Base-by-base conservation (phyloP, 345 rosid genomes). In the Salix purpurea region DNA sequence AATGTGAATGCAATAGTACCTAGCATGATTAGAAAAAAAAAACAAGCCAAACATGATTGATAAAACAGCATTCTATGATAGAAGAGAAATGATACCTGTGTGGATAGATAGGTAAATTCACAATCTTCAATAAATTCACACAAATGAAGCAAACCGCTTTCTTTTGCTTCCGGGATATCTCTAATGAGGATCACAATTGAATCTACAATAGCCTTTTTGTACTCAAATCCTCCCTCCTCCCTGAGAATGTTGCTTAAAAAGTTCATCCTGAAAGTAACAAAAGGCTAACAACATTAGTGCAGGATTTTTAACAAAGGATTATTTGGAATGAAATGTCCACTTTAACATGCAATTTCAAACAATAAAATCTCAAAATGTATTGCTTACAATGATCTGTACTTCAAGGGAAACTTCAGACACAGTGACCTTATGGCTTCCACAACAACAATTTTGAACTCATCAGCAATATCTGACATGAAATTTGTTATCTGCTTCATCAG, bases 171-270 rank as follows among this genome's bases (percentile, higher is more conserved):
- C n/a, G 99, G 99, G 70, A 96, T 96, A 87, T 93, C 98, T 79
- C 95, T 92, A 75, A 96, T 96, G 79, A 96, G 96, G 75, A 91
- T 93, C 71, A 96, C 99, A 75, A 96, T 96, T 39, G 99, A 93
- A 84, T 96, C 99, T 40, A 93, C 98, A 75, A 93, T 93, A 70
- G 99, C 98, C 84, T 93, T 92, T 83, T 96, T 96, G 85, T 91
- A 96, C 79, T 96, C 99, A 80, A 96, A 96, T 77, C 99, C 99
- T 74, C 99, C 99, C 92, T 96, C 99, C 86, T 96, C 99, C 80
- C 99, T 85, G n/a, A 96, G 92, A 81, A 93, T 92, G 85, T 89
- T 96, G 96, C 99, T 96, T 79, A 96, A 85, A 81, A 96, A 96
- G 87, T 93, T 96, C 99, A 96, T 96, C 88, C 99, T 96, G 85